A percentile compares a stretch with the other conserved stretches of the same genome.
Evolutionary conservation across 1,139 yeast species (phyloP).

Genomic region (Nadsonia starkeyi-henricii): DNA sequence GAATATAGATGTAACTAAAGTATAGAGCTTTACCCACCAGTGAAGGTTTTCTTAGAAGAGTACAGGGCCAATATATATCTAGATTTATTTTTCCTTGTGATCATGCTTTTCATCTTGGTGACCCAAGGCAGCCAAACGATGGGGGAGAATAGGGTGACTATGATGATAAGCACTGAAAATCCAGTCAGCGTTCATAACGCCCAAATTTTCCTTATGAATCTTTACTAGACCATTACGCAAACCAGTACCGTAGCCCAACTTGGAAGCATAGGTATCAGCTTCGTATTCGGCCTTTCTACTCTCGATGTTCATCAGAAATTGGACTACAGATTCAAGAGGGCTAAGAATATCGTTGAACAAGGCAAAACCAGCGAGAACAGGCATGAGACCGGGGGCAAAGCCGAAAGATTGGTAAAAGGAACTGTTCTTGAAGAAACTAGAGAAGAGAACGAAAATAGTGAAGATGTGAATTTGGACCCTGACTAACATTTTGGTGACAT

Average conservation of each 20-base stretch:
- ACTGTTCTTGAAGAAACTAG: conserved; percentile 63
- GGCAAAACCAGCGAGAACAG: conserved; percentile 67
- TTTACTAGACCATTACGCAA: conserved; percentile 62
- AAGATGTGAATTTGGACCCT: conserved; percentile 54
- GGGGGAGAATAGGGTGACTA: conserved; percentile 83
- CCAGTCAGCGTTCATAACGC: conserved; percentile 79
- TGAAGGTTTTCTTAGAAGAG: too few species aligned
- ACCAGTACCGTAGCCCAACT: conserved; percentile 54
- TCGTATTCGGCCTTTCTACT: conserved; percentile 83
- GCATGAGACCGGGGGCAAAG: conserved; percentile 41
- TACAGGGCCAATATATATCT: background rate
- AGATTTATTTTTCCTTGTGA: conserved; percentile 2
- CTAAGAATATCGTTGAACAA: conserved; percentile 49
- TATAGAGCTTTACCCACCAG: too few species aligned
- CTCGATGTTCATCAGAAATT: conserved; percentile 52
- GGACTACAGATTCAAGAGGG: conserved; percentile 59
- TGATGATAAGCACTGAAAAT: conserved; percentile 78
- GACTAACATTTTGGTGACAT: conserved; percentile 56
- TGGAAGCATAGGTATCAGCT: conserved; percentile 77
- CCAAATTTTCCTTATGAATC: conserved; percentile 65
- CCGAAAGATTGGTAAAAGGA: conserved; percentile 75
- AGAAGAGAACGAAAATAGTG: conserved; percentile 53
- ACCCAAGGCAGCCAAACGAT: conserved; percentile 60
- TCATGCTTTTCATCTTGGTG: conserved; percentile 13
- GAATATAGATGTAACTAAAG: too few species aligned